phyloP scores from a whole-genome alignment of 352 stramenopile species.

The Phytophthora cajani region DNA sequence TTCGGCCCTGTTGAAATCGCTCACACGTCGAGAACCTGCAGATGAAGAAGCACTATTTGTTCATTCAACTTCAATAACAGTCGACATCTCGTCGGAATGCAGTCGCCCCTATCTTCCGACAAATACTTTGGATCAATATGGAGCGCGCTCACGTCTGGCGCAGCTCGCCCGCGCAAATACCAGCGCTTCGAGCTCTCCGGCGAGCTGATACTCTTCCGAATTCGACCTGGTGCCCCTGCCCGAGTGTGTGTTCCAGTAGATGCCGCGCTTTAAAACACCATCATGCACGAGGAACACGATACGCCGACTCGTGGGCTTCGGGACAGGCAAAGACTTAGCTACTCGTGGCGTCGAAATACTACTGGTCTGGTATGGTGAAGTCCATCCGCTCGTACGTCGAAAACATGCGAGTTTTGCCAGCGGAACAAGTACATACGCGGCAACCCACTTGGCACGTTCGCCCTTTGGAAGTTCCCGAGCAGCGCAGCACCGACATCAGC shows the following conservation, averaged over 20 bases:
- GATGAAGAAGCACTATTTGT: no score
- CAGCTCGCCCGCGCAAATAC: constrained; percentile 1
- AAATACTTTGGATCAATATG: constrained; percentile 1
- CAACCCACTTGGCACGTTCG: no score
- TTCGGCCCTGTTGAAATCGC: constrained; percentile 1
- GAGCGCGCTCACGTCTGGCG: background rate
- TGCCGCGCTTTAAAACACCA: background rate
- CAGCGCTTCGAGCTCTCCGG: constrained; percentile 1
- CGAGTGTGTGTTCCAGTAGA: constrained; percentile 4
- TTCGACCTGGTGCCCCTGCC: constrained; percentile 6
- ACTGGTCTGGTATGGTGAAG: constrained; percentile 9
- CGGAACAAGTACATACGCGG: no score
- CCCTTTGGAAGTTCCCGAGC: no score
- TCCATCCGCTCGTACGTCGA: background rate
- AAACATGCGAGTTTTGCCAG: background rate
- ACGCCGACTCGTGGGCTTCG: background rate
- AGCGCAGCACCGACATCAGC: no score
- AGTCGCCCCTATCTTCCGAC: background rate
- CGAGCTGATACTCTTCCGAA: background rate
- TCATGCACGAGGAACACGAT: constrained; percentile 13
- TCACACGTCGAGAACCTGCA: background rate
- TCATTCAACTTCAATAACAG: background rate
- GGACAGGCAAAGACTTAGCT: constrained; percentile 3
- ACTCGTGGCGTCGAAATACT: constrained; percentile 16
- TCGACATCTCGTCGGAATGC: constrained; percentile 4